Conservation (phyloP, 805 yeast genomes). For the Jamesozyma gamospora region DNA sequence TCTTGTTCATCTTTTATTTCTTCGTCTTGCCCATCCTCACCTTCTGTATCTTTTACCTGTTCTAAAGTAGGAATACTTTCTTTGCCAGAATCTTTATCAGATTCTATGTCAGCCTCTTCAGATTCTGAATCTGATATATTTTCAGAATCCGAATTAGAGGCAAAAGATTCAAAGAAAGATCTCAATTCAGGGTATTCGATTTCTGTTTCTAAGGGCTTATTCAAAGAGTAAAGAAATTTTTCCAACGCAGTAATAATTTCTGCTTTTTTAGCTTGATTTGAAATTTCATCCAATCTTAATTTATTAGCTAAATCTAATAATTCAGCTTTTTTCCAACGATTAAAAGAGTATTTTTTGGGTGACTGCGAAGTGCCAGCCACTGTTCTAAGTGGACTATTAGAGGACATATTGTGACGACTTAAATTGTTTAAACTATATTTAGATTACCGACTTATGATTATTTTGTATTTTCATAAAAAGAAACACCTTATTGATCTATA, state of each 20-base stretch:
- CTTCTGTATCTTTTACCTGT: no score
- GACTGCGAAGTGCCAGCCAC: neutral
- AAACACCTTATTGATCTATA: no score
- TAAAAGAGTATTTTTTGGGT: conserved; percentile 9
- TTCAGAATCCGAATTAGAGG: neutral
- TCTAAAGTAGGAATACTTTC: neutral
- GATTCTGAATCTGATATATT: neutral
- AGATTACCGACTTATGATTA: no score
- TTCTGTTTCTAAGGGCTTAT: conserved; percentile 15
- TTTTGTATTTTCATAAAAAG: no score
- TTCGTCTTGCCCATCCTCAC: neutral
- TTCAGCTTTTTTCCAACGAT: conserved; percentile 22
- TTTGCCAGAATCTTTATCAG: neutral
- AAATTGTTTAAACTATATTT: no score
- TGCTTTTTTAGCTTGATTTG: conserved; percentile 12
- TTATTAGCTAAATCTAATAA: conserved; percentile 21
- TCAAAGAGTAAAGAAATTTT: conserved; percentile 11
- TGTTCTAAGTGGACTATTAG: no score
- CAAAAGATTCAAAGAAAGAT: conserved; percentile 13
- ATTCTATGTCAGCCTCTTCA: conserved; percentile 1
- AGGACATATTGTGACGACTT: no score
- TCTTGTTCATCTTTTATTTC: neutral
- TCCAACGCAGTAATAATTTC: conserved; percentile 14
- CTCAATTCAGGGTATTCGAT: conserved; percentile 23
- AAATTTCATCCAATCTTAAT: conserved; percentile 12